Base-by-base conservation (phyloP, 257 asterid species). In the Plantago major region DNA sequence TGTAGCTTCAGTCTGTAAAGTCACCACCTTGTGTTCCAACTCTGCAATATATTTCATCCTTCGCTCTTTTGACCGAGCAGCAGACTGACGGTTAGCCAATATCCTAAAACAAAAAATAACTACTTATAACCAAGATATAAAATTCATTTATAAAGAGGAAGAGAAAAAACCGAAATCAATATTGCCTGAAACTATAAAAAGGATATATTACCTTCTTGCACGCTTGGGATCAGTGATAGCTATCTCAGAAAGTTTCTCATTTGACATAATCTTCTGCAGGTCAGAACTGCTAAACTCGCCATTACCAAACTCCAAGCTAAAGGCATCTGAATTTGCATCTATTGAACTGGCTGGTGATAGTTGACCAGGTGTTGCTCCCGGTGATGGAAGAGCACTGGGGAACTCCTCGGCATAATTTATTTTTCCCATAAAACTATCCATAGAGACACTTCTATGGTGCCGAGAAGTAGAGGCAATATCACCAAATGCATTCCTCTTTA, bases 281-380 rank as follows among this genome's bases (percentile, higher is more conserved):
- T 83, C 91, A 44, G 81, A 79, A 22, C 87, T 91, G 55, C 81
- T 77, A 69, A 86, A 86, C 61, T 81, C 85, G 37, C 88, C 91
- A 68, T 76, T 79, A 26, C 87, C 86, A 66, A 81, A 75, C 61
- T 79, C 88, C 85, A 81, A 49, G 79, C 83, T 71, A 61, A 78
- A 76, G 28, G 73, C 60, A 68, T 77, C 78, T 46, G 81, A 63
- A 75, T 77, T 79, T 4, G 73, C 61, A 62, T 83, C 84, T 14
- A 75, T 59, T 3, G 90, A 80, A 78, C 66, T 71, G 59, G 74
- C 71, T 0, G 83, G 84, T 8, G 89, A 78, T 60, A 72, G 75
- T 58, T 77, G 81, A 12, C 79, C 82, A 0, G 79, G 77, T 83
- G 90, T 85, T 48, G 87, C 90, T 73, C 82, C 44, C 9, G 83